These are phyloP conservation scores for Dendrocalamus sinicus DNA, from an alignment of 176 grass and related monocot species.

Conservation along the genomic window DNA sequence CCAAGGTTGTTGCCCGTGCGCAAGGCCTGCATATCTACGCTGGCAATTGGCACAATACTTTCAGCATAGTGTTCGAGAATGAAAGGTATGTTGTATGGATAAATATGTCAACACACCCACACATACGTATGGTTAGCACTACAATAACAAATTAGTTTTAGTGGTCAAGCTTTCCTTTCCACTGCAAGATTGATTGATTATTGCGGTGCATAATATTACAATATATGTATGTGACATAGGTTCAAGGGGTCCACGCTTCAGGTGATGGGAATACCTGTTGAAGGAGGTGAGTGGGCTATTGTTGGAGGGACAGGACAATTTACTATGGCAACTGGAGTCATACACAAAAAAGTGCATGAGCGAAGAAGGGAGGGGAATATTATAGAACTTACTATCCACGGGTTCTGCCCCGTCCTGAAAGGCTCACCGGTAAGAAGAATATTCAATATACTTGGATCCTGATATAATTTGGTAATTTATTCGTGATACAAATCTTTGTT, in stretches of 20 bases:
- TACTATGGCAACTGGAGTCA: slow-evolving; percentile 11
- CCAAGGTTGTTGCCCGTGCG: too few species aligned
- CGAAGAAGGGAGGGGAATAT: too few species aligned
- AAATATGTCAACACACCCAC: not conserved
- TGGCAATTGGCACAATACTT: too few species aligned
- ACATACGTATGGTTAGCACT: not conserved
- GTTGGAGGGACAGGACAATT: slow-evolving; percentile 10
- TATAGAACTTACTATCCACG: too few species aligned
- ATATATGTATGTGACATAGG: not conserved
- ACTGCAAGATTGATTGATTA: not conserved
- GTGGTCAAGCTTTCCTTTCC: not conserved
- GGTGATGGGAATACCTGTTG: not conserved
- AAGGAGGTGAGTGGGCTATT: slow-evolving; percentile 13
- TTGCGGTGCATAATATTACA: not conserved
- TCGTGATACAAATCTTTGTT: too few species aligned
- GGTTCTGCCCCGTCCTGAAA: too few species aligned
- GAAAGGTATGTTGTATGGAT: not conserved
- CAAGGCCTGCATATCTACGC: too few species aligned
- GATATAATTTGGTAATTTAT: too few species aligned
- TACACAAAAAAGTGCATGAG: not conserved
- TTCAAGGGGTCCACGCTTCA: slow-evolving; percentile 4
- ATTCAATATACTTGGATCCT: too few species aligned
- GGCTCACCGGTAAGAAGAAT: too few species aligned
- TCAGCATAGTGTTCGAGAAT: not conserved
- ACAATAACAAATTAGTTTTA: too few species aligned